Evolutionary conservation across 192 early-diverging fungal genomes (phyloP).

Genomic region (Geosiphon pyriformis): DNA sequence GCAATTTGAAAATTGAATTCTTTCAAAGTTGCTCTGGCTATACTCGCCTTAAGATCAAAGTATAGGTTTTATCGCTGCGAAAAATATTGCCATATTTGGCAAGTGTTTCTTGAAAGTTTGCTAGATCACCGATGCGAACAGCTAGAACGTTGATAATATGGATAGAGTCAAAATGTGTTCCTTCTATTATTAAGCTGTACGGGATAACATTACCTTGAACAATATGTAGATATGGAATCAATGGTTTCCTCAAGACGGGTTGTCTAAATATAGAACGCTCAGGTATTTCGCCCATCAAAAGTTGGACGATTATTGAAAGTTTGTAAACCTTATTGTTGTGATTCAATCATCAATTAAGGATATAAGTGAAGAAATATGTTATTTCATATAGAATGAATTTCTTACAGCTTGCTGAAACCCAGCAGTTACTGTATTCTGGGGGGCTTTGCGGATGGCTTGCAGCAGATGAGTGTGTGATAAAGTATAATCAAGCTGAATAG

Average conservation of each 20-base stretch:
- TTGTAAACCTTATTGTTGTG: slow-evolving; percentile 65
- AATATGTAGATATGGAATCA: slow-evolving; percentile 91
- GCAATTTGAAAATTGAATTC: not conserved
- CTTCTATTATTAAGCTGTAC: not conserved
- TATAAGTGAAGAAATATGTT: no score
- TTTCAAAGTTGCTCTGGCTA: no score
- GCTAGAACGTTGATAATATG: no score
- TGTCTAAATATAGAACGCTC: slow-evolving; percentile 91
- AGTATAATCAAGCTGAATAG: slow-evolving; percentile 97
- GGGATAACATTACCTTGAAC: slow-evolving; percentile 60
- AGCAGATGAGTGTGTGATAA: slow-evolving; percentile 79
- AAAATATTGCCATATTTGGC: slow-evolving; percentile 70
- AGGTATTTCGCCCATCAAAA: slow-evolving; percentile 98
- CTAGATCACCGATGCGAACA: slow-evolving; percentile 91
- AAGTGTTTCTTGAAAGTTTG: slow-evolving; percentile 87
- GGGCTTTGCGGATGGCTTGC: slow-evolving; percentile 95
- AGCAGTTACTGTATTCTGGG: slow-evolving; percentile 75
- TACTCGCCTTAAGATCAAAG: slow-evolving; percentile 73
- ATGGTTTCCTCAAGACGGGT: slow-evolving; percentile 73
- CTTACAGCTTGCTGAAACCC: slow-evolving; percentile 92
- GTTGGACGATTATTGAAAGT: slow-evolving; percentile 93
- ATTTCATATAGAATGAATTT: not conserved
- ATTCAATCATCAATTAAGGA: no score
- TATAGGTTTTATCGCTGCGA: slow-evolving; percentile 81
- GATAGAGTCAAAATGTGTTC: slow-evolving; percentile 1